Evolutionary conservation across 108 stramenopile species (phyloP).

Genomic region (Mediolabrus comicus): DNA sequence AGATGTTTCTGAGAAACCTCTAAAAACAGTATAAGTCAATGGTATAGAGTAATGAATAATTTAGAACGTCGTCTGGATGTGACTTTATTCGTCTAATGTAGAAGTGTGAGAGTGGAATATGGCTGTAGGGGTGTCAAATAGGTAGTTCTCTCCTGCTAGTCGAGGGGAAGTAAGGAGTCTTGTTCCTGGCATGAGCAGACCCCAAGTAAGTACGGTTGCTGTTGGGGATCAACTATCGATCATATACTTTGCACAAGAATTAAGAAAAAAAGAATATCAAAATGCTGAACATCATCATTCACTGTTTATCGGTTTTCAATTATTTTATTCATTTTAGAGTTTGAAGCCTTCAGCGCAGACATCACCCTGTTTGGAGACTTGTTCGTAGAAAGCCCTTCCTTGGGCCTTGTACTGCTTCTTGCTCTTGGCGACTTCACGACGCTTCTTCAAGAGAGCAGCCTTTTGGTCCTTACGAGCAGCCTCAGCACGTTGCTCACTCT

Average conservation of each 20-base stretch:
- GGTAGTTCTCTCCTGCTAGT: too few relatives aligned
- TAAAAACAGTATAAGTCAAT: not conserved
- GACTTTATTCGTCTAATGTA: not conserved
- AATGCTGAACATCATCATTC: not conserved
- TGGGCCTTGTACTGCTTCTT: constrained; percentile 73
- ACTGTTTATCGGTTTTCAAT: constrained; percentile 8
- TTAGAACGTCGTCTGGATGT: not conserved
- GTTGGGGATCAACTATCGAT: too few relatives aligned
- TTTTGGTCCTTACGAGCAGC: constrained; percentile 66
- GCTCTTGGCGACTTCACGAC: constrained; percentile 59
- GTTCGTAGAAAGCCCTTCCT: constrained; percentile 78
- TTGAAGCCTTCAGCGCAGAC: constrained; percentile 83
- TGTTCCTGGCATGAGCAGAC: too few relatives aligned
- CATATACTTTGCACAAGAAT: too few relatives aligned
- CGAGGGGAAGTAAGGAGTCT: too few relatives aligned
- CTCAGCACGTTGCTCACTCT: constrained; percentile 67
- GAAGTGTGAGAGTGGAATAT: too few relatives aligned
- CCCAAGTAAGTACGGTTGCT: too few relatives aligned
- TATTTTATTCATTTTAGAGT: constrained; percentile 40
- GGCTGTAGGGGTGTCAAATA: too few relatives aligned
- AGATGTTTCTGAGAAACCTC: constrained; percentile 74
- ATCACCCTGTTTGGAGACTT: constrained; percentile 77
- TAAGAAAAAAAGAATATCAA: not conserved
- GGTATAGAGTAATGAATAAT: constrained; percentile 1
- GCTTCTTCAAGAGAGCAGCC: constrained; percentile 57